Conservation (phyloP, 2,329 filamentous ascomycete species). For the Neurospora sp. region DNA sequence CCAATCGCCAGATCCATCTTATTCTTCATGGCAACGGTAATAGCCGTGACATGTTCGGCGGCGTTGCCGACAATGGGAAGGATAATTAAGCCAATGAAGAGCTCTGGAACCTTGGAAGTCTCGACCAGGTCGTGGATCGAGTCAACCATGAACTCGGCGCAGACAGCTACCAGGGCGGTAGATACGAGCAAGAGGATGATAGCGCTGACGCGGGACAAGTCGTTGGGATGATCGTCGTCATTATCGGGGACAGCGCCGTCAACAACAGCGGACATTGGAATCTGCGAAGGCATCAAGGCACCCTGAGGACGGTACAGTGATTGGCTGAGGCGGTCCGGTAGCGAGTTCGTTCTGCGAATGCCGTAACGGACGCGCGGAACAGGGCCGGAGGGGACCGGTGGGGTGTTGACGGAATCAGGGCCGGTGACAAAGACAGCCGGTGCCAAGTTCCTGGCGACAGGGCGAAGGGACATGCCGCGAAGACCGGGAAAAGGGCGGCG, state of each 20-base stretch:
- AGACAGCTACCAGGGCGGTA: slow-evolving; percentile 56
- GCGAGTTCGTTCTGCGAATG: slow-evolving; percentile 64
- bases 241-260: slow-evolving; percentile 18
- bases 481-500: slow-evolving; percentile 44
- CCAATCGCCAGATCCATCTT: slow-evolving; percentile 69
- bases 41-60: slow-evolving; percentile 62
- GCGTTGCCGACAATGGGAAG: slow-evolving; percentile 65
- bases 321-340: slow-evolving; percentile 57
- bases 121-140: slow-evolving; percentile 55
- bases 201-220: slow-evolving; percentile 45
- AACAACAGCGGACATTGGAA: slow-evolving; percentile 29
- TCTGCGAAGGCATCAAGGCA: slow-evolving; percentile 37
- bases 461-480: slow-evolving; percentile 50
- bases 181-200: slow-evolving; percentile 52
- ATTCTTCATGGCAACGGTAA: slow-evolving; percentile 62
- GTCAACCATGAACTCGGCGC: slow-evolving; percentile 60
- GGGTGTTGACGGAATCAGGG: slow-evolving; percentile 18
- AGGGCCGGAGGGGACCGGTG: slow-evolving; percentile 29
- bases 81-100: slow-evolving; percentile 63
- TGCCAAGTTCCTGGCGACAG: slow-evolving; percentile 56
- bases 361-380: slow-evolving; percentile 50
- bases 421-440: slow-evolving; percentile 58
- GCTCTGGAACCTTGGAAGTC: slow-evolving; percentile 47
- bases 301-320: slow-evolving; percentile 35
- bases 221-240: slow-evolving; percentile 30